Percentiles rank a stretch among this genome's conserved stretches.
phyloP scores from a whole-genome alignment of 2,329 filamentous ascomycete genomes.

The Xylaria sp. region DNA sequence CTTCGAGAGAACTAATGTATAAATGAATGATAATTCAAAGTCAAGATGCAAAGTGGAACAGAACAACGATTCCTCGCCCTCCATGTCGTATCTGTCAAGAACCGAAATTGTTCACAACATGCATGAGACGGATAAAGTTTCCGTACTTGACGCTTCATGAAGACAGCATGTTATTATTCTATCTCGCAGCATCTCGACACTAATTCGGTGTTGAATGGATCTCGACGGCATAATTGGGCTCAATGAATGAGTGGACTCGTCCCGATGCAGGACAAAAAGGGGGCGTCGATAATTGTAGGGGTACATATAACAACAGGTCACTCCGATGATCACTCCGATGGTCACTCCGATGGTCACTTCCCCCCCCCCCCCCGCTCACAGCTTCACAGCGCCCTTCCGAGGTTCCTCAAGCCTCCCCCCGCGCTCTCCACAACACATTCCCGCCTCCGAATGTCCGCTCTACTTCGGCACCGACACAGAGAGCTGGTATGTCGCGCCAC shows the following conservation, averaged over 20 bases:
- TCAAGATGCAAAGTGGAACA: background rate
- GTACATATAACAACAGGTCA: background rate
- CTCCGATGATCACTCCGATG: too few species aligned
- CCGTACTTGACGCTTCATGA: too few species aligned
- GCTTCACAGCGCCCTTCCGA: too few species aligned
- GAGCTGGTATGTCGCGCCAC: slow-evolving; percentile 52
- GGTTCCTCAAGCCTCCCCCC: too few species aligned
- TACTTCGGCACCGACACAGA: slow-evolving; percentile 42
- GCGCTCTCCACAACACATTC: background rate
- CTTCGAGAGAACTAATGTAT: background rate
- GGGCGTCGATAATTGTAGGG: background rate
- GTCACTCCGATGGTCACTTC: too few species aligned
- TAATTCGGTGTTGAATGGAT: background rate
- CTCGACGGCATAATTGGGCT: background rate
- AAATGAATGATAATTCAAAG: background rate
- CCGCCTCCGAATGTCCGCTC: background rate
- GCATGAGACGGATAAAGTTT: background rate
- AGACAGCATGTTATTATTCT: too few species aligned
- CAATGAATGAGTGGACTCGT: slow-evolving; percentile 2
- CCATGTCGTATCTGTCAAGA: background rate
- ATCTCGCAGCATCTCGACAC: background rate
- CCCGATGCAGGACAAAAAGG: background rate
- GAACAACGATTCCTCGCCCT: background rate
- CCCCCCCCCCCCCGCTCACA: too few species aligned
- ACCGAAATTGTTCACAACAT: too few species aligned